Percentiles rank a stretch among this genome's conserved stretches.
phyloP scores from a whole-genome alignment of 306 rosid species.

The Rosa lucieae region DNA sequence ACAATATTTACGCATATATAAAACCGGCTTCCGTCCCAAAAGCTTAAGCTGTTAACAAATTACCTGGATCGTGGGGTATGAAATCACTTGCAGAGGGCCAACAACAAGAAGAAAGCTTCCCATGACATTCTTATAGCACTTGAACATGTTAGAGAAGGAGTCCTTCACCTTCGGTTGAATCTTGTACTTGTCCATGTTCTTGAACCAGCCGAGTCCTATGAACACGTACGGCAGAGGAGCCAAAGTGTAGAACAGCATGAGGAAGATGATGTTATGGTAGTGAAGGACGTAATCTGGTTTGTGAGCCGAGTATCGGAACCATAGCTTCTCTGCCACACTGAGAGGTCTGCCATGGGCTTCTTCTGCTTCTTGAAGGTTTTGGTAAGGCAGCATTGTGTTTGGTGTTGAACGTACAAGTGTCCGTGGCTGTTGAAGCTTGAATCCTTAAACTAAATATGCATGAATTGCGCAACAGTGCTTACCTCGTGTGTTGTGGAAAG shows the following conservation, averaged over 20 bases:
- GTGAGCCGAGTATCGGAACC: slow-evolving; percentile 57
- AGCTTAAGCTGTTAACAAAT: background rate
- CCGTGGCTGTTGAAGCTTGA: background rate
- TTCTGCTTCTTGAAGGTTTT: slow-evolving; percentile 38
- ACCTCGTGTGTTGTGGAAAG: background rate
- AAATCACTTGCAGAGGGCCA: slow-evolving; percentile 48
- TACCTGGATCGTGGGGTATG: slow-evolving; percentile 52
- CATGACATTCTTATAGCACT: slow-evolving; percentile 54
- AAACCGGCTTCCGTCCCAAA: background rate
- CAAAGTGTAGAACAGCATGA: slow-evolving; percentile 39
- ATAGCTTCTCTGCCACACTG: slow-evolving; percentile 45
- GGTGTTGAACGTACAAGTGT: background rate
- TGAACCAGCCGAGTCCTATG: slow-evolving; percentile 35
- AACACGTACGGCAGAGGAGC: slow-evolving; percentile 43
- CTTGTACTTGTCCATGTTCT: slow-evolving; percentile 39
- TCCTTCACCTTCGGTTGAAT: slow-evolving; percentile 46
- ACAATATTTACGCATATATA: background rate
- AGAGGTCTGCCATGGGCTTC: slow-evolving; percentile 40
- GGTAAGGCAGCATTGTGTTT: slow-evolving; percentile 50
- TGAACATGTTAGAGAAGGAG: slow-evolving; percentile 40
- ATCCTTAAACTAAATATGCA: background rate
- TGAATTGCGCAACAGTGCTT: background rate
- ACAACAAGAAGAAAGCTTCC: slow-evolving; percentile 44
- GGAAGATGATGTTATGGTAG: slow-evolving; percentile 50
- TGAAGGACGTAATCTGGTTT: slow-evolving; percentile 53